phyloP scores from a whole-genome alignment of 805 yeast species.

The Nakazawaea siamensis region DNA sequence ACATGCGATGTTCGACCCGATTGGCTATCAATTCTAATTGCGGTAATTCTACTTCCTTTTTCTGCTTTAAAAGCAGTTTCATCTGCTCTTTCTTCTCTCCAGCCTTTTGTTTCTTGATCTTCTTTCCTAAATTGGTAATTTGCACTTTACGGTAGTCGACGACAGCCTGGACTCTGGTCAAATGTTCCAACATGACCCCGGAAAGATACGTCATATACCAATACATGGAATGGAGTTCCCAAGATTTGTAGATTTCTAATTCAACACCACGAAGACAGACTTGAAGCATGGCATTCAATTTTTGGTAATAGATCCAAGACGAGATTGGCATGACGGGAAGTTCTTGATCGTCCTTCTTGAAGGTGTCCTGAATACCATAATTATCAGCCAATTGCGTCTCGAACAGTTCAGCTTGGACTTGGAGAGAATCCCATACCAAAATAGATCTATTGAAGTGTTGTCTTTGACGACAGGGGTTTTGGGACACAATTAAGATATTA shows the following conservation, averaged over 20 bases:
- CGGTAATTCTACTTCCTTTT: constrained; percentile 28
- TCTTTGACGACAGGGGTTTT: constrained; percentile 78
- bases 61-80: constrained; percentile 23
- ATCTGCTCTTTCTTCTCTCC: constrained; percentile 39
- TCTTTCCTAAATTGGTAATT: constrained; percentile 26
- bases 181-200: constrained; percentile 30
- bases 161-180: constrained; percentile 30
- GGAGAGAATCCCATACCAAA: constrained; percentile 68
- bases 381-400: constrained; percentile 38
- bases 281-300: constrained; percentile 64
- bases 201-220: constrained; percentile 57
- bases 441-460: constrained; percentile 57
- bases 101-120: constrained; percentile 38
- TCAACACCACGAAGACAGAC: constrained; percentile 70
- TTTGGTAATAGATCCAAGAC: constrained; percentile 59
- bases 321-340: constrained; percentile 54
- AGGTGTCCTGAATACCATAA: constrained; percentile 24
- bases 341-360: constrained; percentile 19
- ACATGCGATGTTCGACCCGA: constrained; percentile 18
- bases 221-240: constrained; percentile 60
- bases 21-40: constrained; percentile 19
- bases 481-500: constrained; percentile 35
- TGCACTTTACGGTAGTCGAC: constrained; percentile 25
- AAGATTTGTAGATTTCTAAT: constrained; percentile 59
- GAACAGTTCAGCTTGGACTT: constrained; percentile 60